Conservation (phyloP, 306 rosid genomes). For the Acmispon strigosus region DNA sequence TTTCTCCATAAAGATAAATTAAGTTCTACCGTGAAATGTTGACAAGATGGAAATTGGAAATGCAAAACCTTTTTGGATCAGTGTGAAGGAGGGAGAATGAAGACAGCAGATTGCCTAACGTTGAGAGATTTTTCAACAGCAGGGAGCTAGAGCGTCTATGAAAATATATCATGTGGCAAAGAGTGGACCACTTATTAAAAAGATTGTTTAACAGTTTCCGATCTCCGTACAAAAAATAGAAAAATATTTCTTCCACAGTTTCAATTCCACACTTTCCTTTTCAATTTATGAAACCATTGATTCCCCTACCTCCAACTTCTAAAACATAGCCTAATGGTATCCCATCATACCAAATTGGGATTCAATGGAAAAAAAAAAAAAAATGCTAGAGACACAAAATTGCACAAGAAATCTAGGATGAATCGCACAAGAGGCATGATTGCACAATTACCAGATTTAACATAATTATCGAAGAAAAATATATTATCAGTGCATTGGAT, state of each 20-base stretch:
- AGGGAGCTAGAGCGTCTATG: background rate
- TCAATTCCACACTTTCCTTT: background rate
- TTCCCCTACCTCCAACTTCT: background rate
- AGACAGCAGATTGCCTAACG: background rate
- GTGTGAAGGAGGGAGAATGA: background rate
- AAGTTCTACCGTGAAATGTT: background rate
- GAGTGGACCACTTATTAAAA: background rate
- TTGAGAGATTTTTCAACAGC: background rate
- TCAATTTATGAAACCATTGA: background rate
- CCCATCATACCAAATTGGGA: background rate
- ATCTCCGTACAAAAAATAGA: background rate
- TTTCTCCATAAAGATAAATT: background rate
- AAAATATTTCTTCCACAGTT: background rate
- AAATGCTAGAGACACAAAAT: background rate
- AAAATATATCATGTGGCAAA: background rate
- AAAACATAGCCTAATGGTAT: background rate
- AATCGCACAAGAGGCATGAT: background rate
- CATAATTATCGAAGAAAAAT: background rate
- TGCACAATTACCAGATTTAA: constrained; percentile 13
- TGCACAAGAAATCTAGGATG: background rate
- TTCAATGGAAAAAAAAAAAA: background rate
- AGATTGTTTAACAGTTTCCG: background rate
- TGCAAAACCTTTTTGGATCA: background rate
- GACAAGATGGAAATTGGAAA: background rate
- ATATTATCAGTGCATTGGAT: background rate